These are phyloP conservation scores for Melampsora abietis-canadensis DNA, from an alignment of 1,284 basidiomycete species.

Conservation along the genomic window DNA sequence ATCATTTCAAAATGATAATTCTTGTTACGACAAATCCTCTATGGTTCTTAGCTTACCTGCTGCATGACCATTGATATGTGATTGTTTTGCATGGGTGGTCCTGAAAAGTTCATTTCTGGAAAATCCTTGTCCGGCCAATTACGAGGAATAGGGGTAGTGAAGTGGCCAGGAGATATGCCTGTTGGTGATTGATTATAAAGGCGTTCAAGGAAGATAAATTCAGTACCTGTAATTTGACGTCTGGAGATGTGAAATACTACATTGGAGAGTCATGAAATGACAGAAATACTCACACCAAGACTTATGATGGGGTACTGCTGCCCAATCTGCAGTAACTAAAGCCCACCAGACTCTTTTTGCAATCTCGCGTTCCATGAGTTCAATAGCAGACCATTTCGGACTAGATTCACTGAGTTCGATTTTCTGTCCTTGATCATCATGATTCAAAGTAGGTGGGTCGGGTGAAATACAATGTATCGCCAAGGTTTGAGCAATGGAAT, in stretches of 20 bases:
- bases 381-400: constrained; percentile 8
- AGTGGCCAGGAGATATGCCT: background rate
- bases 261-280: background rate
- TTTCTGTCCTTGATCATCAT: background rate
- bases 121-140: constrained; percentile 3
- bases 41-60: background rate
- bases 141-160: constrained; percentile 4
- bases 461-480: background rate
- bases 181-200: background rate
- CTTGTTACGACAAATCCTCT: background rate
- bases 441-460: background rate
- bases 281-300: constrained; percentile 5
- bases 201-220: no score
- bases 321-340: constrained; percentile 4
- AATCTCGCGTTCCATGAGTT: constrained; percentile 4
- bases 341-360: constrained; percentile 8
- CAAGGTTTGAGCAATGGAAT: background rate
- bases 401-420: background rate
- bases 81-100: background rate
- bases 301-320: background rate
- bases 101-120: constrained; percentile 1
- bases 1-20: background rate
- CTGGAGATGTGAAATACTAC: no score
- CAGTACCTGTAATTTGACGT: no score
- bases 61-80: background rate